Base-by-base conservation (phyloP, 192 early-diverging fungal genomes). In the Paraglomus occultum region DNA sequence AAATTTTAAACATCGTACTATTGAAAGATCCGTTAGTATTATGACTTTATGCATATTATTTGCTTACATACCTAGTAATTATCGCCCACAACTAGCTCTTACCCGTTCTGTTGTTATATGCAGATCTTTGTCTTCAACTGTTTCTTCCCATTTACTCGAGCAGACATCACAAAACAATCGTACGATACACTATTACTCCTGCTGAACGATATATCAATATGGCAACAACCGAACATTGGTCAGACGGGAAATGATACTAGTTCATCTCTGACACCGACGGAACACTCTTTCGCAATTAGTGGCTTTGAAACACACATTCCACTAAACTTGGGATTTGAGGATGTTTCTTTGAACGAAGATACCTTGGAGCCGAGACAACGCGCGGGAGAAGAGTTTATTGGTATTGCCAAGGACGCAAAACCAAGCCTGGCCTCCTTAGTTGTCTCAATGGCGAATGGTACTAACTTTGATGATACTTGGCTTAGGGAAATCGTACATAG, bases 1-100 rank as follows among this genome's bases (percentile, higher is more conserved):
- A 39, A 79, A 72, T 51, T 88, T 88, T 46, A 81, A 83, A 61
- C 81, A 84, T 46, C 52, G 76, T 18, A 84, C 84, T 0, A 76
- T 85, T 9, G 78, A 84, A 39, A 83, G 79, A 12, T 86, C 88
- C 43, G 87, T 91, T 84, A 77, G 77, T 23, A 22, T 31, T 0
- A n/a, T 23, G 10, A n/a, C 17, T 8, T 55, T 55, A n/a, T n/a
- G 60, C 17, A 11, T 9, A 23, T 8, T 11, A 42, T 42, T 42
- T 11, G 39, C 44, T 14, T 42, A n/a, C 7, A 17, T 63, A 1
- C 15, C 18, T 15, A 3, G 15, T 63, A 12, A 61, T 63, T 44
- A 12, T 15, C 11, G 11, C 5, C 14, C 43, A 42, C 18, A 20
- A 58, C n/a, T 68, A 31, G 38, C 31, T 68, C 31, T 40, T 42